Evolutionary conservation across 1,284 basidiomycete genomes (phyloP), one percentile per base, ranked within the genome.

Genomic region (Grifola frondosa): DNA sequence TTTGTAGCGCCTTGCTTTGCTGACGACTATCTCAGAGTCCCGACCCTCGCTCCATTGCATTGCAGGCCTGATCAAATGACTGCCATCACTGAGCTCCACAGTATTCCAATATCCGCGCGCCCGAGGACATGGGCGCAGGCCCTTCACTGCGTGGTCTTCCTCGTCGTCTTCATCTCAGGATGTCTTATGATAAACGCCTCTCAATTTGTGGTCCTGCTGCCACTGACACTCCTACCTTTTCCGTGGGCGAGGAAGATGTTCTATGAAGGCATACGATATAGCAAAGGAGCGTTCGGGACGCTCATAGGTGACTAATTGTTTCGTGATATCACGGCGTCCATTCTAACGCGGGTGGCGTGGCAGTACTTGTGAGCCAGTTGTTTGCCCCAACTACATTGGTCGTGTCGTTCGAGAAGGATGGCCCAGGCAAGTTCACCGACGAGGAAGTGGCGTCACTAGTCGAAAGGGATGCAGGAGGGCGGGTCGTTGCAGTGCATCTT

Each of bases 311-410:
- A 59, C 81, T 76, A 26, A 36, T 40, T 40, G 47, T 28, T 40
- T 30, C 13, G 23, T 3, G 22, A 24, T 29, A 25, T 23, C 21
- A 24, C 11, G 30, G 30, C 19, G 29, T 30, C 13, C 8, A 21
- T 13, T 19, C 19, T 7, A 23, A 38, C 12, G 28, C 11, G 15
- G n/a, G n/a, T 24, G 10, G 36, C 23, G 39, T 42, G 40, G 54
- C 64, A 83, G 88, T 92, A 42, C 68, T 94, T 24, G 79, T 85
- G 73, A 81, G 77, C 56, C 84, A 91, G 55, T 84, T 77, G 70
- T 95, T 92, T 54, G 88, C 86, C 0, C 91, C 91, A 0, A 90
- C 89, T 0, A 78, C 74, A 20, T 59, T 97, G 22, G 71, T 80
- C 15, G 63, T 97, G 41, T 90, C 91, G 1, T 87, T 88, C 48